A percentile compares a stretch with the other conserved stretches of the same genome.
phyloP scores from a whole-genome alignment of 495 filamentous ascomycete genomes.

The Hyaloscypha bicolor region DNA sequence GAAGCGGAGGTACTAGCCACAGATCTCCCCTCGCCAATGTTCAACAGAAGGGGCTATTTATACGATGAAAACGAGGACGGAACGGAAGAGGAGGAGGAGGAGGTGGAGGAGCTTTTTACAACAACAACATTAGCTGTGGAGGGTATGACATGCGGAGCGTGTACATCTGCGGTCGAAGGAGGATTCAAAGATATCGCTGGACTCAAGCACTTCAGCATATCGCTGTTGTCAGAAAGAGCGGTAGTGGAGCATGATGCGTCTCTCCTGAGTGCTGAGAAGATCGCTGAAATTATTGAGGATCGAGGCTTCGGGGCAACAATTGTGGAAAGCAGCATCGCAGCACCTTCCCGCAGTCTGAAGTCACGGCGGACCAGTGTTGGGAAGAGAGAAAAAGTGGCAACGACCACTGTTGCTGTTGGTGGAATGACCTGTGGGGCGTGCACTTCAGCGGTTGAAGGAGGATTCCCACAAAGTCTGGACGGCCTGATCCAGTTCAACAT shows the following conservation, averaged over 20 bases:
- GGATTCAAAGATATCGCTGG: conserved; percentile 79
- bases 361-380: conserved; percentile 22
- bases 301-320: conserved; percentile 87
- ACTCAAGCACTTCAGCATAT: conserved; percentile 87
- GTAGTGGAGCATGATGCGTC: conserved; percentile 81
- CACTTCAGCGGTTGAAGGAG: conserved; percentile 85
- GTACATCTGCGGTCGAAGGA: conserved; percentile 85
- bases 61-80: conserved; percentile 38
- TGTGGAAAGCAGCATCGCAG: conserved; percentile 52
- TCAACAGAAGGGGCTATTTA: conserved; percentile 34
- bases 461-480: conserved; percentile 65
- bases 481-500: conserved; percentile 90
- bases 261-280: conserved; percentile 66
- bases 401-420: conserved; percentile 85
- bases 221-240: conserved; percentile 86
- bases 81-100: conserved; percentile 24
- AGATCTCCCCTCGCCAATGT: conserved; percentile 57
- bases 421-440: conserved; percentile 98
- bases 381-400: conserved; percentile 44
- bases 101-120: conserved; percentile 38
- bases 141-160: conserved; percentile 97
- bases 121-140: conserved; percentile 84
- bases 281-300: conserved; percentile 85
- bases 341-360: conserved; percentile 39
- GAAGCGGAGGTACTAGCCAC: conserved; percentile 90